A percentile compares a stretch with the other conserved stretches of the same genome.
Conservation (phyloP, 305 asterid genomes). For the Plantago rigida region DNA sequence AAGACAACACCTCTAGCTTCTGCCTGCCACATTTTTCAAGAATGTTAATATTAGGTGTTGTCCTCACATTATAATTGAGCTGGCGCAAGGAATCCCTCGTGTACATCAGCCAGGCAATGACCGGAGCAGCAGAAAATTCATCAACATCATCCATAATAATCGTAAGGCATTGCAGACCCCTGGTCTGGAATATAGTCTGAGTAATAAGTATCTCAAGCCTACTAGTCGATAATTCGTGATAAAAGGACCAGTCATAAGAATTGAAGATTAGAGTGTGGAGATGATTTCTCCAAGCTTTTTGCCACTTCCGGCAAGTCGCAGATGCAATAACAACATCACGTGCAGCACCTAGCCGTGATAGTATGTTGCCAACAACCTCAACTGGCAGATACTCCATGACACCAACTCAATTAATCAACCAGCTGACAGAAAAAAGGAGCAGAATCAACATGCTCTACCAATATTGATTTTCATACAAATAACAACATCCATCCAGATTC, state of each 20-base stretch:
- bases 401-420: slow-evolving; percentile 11
- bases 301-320: slow-evolving; percentile 79
- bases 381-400: slow-evolving; percentile 79
- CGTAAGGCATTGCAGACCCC: slow-evolving; percentile 55
- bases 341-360: slow-evolving; percentile 68
- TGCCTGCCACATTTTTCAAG: slow-evolving; percentile 83
- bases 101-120: slow-evolving; percentile 88
- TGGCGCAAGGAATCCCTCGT: slow-evolving; percentile 74
- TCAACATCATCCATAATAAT: slow-evolving; percentile 74
- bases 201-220: slow-evolving; percentile 73
- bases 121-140: slow-evolving; percentile 77
- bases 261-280: slow-evolving; percentile 60
- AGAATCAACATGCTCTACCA: slow-evolving; percentile 12
- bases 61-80: slow-evolving; percentile 65
- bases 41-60: slow-evolving; percentile 66
- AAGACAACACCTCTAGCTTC: slow-evolving; percentile 62
- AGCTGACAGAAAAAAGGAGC: slow-evolving; percentile 7
- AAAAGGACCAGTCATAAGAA: slow-evolving; percentile 73
- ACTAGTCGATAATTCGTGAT: slow-evolving; percentile 52
- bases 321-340: slow-evolving; percentile 79
- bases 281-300: slow-evolving; percentile 73
- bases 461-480: not conserved
- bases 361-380: slow-evolving; percentile 81
- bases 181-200: slow-evolving; percentile 69
- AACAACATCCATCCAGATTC: slow-evolving; percentile 16